Base-by-base conservation (phyloP, 495 filamentous ascomycete genomes). In the Xylaria scruposa region DNA sequence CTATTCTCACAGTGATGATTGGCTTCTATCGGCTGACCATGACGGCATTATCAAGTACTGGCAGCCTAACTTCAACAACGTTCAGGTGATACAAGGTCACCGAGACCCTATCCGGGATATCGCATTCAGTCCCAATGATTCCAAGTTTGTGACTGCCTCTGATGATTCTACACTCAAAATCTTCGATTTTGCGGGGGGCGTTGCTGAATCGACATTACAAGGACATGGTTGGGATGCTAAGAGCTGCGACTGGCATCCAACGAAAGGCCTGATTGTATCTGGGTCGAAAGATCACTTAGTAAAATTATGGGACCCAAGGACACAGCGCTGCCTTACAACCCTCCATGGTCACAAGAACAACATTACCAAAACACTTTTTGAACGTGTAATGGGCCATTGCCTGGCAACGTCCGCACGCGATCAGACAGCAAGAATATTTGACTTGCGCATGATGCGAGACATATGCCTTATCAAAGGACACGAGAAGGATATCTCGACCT, bases 11-110 rank as follows among this genome's bases (percentile, higher is more conserved):
- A 95, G 90, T 75, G 93, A 97, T 77, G 96, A 98, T 79, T 98
- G 95, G 95, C 88, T 99, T 3, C 87, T 99, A 26, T 99, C 96
- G 15, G 95, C 94, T 51, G 96, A 97, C 81, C 94, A 98, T 76
- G 93, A 94, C 76, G 96, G 96, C 47, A 87, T 95, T 73, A 91
- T 99, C 80, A 99, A 98, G 82, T 98, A 98, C 83, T 99, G 95
- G 95, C 94, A 97, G 77, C 94, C 96, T 3, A 99, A 98, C 81
- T 98, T 99, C 85, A 98, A 99, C 86, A 98, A 98, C 77, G 94
- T 98, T 70, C 93, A 98, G 80, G 92, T 91, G 40, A 92, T 99
- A 54, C 92, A 94, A 78, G 96, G 94, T 29, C 96, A 98, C 78
- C 88, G 86, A 70, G 94, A 97, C 76, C 90, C 96, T 29, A 91